Base-by-base conservation (phyloP, 1,284 basidiomycete genomes). In the Irpex sp. region DNA sequence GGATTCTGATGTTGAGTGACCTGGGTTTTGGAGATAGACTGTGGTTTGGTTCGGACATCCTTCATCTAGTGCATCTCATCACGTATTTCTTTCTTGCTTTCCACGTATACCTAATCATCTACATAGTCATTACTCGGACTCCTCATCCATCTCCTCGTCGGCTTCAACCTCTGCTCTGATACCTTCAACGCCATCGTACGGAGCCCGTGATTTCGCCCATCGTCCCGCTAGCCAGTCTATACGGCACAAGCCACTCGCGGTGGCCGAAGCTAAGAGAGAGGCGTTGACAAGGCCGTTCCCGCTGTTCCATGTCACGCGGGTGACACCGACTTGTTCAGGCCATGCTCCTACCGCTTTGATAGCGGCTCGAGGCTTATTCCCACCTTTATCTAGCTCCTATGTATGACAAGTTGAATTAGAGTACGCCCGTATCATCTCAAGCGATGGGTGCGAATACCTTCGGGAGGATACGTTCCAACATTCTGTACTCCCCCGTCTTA, bases 401-500 rank as follows among this genome's bases (percentile, higher is more conserved):
- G 31, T 34, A 34, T 34, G 31, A 34, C 31, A 2, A 11, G 51
- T 54, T 17, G 17, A 17, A 1, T 34, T 34, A 34, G 31, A 34
- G 31, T 34, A 6, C 1, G 31, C 31, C 31, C 6, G 1, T 34
- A 1, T 34, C 5, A 5, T 34, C 31, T 34, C 5, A 0, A 34
- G 31, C 31, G 44, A 57, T n/a, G 49, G 19, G 58, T 48, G 38
- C 11, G 69, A 75, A 60, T 64, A 89, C 91, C 75, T 88, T 84
- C 0, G 95, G 94, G 2, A 90, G 74, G 68, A 96, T 89, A 44
- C 85, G 84, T 66, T 98, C 95, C 5, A 94, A 77, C 88, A 97
- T 93, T 21, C 94, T 80, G 70, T 85, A 93, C 65, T 92, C 85
- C 36, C 85, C 83, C 0, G 83, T 83, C 15, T 81, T 83, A 21